Base-by-base conservation (phyloP, 2,329 filamentous ascomycete species). In the Cercospora berteroae region DNA sequence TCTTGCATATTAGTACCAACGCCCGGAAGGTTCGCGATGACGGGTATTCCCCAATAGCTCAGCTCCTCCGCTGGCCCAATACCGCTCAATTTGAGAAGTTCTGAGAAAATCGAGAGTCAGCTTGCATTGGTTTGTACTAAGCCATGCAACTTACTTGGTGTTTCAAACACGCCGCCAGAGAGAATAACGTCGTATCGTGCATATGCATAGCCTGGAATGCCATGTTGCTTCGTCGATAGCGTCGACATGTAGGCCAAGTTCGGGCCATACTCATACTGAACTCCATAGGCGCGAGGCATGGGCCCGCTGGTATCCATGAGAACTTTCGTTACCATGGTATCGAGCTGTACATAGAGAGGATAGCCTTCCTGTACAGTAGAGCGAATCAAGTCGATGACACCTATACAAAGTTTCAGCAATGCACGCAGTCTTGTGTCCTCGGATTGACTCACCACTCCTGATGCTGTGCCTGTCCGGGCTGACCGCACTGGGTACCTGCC, bases 1-100 rank as follows among this genome's bases (percentile, higher is more conserved):
- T 90, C 87, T 65, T 88, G 80, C 2, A 90, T 80, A 76, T 90
- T 88, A 66, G 84, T 84, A 4, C 88, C 88, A 2, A 91, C 87
- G 44, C 88, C 86, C 0, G 85, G 84, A 0, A 87, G 84, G 67
- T 89, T 81, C 7, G 83, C 80, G 16, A 88, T 69, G 0, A 85
- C 77, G 1, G 81, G 74, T 67, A 90, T 89, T n/a, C 80, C 77
- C 72, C 85, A 83, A 64, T 81, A 79, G 13, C 80, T 67, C 4
- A 90, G 81, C 69, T 87, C 83, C 0, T 79, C 73, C 8, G 77
- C 73, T 0, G 87, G 86, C 0, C 88, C 88, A 36, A 90, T 82
- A n/a, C 88, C 88, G 59, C 82, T 86, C 2, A 90, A 83, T 76
- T 90, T 86, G n/a, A 90, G 83, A 4, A 68, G 25, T 76, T 90